Percentiles rank a stretch among this genome's conserved stretches.
phyloP scores from a whole-genome alignment of 495 filamentous ascomycete species.

The Neurospora sp. region DNA sequence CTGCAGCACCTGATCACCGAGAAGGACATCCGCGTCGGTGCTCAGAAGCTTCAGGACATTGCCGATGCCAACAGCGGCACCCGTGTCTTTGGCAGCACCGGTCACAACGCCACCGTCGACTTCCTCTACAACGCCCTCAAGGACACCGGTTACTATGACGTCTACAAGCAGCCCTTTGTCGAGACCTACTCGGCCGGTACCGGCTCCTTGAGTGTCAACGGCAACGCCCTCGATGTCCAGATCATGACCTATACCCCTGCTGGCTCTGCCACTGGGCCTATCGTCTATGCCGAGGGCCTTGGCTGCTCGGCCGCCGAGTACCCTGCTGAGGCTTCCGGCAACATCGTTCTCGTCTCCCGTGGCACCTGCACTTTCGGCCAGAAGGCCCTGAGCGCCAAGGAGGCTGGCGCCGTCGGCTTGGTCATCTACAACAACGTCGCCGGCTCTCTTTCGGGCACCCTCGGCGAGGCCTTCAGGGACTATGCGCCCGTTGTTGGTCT shows the following conservation, averaged over 20 bases:
- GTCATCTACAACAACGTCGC: conserved; percentile 59
- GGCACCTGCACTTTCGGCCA: conserved; percentile 51
- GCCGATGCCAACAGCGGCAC: conserved; percentile 30
- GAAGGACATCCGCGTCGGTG: conserved; percentile 30
- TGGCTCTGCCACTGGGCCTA: conserved; percentile 31
- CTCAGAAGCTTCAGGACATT: conserved; percentile 35
- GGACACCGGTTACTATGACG: conserved; percentile 46
- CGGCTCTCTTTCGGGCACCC: conserved; percentile 43
- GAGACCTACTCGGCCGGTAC: conserved; percentile 24
- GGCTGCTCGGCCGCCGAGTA: conserved; percentile 50
- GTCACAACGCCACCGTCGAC: conserved; percentile 55
- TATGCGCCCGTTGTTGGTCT: conserved; percentile 47
- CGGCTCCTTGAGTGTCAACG: conserved; percentile 27
- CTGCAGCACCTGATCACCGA: conserved; percentile 29
- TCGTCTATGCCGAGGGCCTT: conserved; percentile 42
- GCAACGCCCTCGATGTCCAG: conserved; percentile 11
- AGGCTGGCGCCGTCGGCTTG: conserved; percentile 46
- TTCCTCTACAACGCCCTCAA: conserved; percentile 47
- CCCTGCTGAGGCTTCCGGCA: conserved; percentile 42
- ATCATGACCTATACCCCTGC: conserved; percentile 33
- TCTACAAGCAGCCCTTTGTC: conserved; percentile 48
- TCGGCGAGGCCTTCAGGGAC: conserved; percentile 39
- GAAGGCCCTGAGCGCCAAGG: conserved; percentile 50
- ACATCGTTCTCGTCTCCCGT: conserved; percentile 53
- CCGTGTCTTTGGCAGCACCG: conserved; percentile 49